Percentiles rank a stretch among this genome's conserved stretches.
These are phyloP conservation scores for Linderniella brevidens DNA, from an alignment of 257 asterid species.

Conservation along the genomic window DNA sequence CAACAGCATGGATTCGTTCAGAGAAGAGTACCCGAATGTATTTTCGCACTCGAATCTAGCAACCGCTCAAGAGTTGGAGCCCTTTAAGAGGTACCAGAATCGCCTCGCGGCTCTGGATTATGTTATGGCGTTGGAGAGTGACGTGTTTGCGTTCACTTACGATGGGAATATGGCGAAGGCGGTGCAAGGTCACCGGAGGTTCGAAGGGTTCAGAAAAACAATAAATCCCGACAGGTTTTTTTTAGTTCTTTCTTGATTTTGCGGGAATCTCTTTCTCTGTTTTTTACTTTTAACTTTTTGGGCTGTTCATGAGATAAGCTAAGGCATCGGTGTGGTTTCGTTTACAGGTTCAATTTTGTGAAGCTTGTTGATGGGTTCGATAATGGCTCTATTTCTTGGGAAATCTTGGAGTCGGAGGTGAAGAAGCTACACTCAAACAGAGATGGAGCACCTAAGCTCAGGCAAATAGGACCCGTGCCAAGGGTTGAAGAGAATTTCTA, in stretches of 20 bases:
- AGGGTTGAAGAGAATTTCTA: slow-evolving; percentile 47
- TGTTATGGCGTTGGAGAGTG: slow-evolving; percentile 45
- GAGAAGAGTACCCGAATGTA: slow-evolving; percentile 30
- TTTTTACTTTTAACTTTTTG: not conserved
- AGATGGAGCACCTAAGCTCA: slow-evolving; percentile 34
- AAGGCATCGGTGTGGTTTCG: not conserved
- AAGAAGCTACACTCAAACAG: slow-evolving; percentile 32
- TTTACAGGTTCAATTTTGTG: slow-evolving; percentile 34
- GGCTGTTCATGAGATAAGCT: not conserved
- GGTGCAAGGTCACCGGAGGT: slow-evolving; percentile 58
- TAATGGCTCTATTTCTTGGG: slow-evolving; percentile 25
- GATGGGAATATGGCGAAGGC: slow-evolving; percentile 75
- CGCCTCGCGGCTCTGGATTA: slow-evolving; percentile 67
- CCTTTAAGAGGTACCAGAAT: slow-evolving; percentile 29
- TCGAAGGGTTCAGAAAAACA: slow-evolving; percentile 39
- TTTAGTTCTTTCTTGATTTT: not conserved
- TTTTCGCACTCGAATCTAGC: slow-evolving; percentile 44
- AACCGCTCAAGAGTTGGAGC: slow-evolving; percentile 24
- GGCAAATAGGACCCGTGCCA: slow-evolving; percentile 26
- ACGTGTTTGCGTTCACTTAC: slow-evolving; percentile 44
- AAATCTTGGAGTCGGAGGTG: slow-evolving; percentile 24
- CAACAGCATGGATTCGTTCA: slow-evolving; percentile 32
- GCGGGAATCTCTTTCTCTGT: not conserved
- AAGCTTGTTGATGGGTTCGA: slow-evolving; percentile 32
- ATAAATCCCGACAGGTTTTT: slow-evolving; percentile 46